Base-by-base conservation (phyloP, 1,139 yeast species). In the Ashbya aceris region DNA sequence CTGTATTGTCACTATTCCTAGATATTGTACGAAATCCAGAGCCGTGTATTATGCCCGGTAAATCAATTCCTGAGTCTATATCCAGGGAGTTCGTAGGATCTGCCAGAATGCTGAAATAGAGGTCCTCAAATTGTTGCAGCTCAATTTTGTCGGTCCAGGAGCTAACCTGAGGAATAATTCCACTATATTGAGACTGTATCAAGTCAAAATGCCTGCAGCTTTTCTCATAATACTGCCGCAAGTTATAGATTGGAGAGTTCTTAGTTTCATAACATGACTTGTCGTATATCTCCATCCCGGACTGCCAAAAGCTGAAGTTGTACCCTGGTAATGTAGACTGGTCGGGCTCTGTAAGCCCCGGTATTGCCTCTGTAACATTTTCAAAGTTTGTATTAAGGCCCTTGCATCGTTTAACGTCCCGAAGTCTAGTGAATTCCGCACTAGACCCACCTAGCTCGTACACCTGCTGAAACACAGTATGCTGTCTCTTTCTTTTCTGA, bases 171-270 rank as follows among this genome's bases (percentile, higher is more conserved):
- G 39, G 36, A 27, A 41, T 38, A 10, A 40, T 45, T 20, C 45
- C 38, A 30, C 50, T 43, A 30, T 53, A 47, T 37, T 45, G 45
- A n/a, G 39, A 40, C 23, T 43, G 45, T 26, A 55, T 42, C 3
- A 44, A 44, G 23, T 54, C 51, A 34, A 51, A 43, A 40, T 71
- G 69, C 43, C 64, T 66, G 30, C 64, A 53, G 44, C 76, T 76
- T 44, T 73, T 72, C 39, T 75, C 79, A 61, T 70, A 68, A 53
- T 72, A 76, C 46, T 76, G 78, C 40, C 70, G 60, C 45, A 77
- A 58, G 11, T 71, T 69, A 55, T 73, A 75, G 3, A 69, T 53
- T 0, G 77, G 69, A 0, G 77, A 69, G 30, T 60, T 54, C 45
- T 66, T 61, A 2, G 55, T 45, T 28, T 65, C 61, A 56, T 64